These are phyloP conservation scores for Solanum chacoense DNA, from an alignment of 305 asterid genomes.

Conservation along the genomic window DNA sequence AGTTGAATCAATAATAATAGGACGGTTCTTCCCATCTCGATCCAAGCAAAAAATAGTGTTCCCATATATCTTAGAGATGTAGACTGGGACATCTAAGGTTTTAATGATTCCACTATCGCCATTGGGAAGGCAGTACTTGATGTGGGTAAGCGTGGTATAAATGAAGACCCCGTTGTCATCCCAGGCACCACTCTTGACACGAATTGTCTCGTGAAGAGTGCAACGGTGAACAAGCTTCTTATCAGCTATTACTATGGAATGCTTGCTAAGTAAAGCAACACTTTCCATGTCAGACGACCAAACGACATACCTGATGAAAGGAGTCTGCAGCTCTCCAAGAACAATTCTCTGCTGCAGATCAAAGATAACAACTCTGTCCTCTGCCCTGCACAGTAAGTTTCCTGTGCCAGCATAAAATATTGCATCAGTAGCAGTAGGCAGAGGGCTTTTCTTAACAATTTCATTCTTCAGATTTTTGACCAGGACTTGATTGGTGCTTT, in stretches of 20 bases:
- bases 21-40: conserved; percentile 56
- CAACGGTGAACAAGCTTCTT: conserved; percentile 66
- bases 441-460: conserved; percentile 37
- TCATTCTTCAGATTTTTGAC: conserved; percentile 32
- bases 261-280: conserved; percentile 70
- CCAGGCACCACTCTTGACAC: conserved; percentile 83
- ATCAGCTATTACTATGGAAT: conserved; percentile 61
- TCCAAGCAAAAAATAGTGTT: conserved; percentile 61
- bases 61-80: conserved; percentile 55
- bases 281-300: conserved; percentile 75
- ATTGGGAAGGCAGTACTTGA: conserved; percentile 65
- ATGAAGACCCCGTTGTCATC: conserved; percentile 74
- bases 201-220: conserved; percentile 73
- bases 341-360: conserved; percentile 60
- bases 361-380: conserved; percentile 60
- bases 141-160: conserved; percentile 63
- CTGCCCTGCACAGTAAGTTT: conserved; percentile 72
- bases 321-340: conserved; percentile 59
- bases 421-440: conserved; percentile 53
- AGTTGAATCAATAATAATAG: conserved; percentile 52
- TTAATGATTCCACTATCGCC: conserved; percentile 44
- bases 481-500: conserved; percentile 24
- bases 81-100: conserved; percentile 62
- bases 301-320: conserved; percentile 55
- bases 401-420: conserved; percentile 77